Percentiles rank a stretch among this genome's conserved stretches.
Conservation (phyloP, 2,329 filamentous ascomycete genomes). For the Aspergillus tamarii region DNA sequence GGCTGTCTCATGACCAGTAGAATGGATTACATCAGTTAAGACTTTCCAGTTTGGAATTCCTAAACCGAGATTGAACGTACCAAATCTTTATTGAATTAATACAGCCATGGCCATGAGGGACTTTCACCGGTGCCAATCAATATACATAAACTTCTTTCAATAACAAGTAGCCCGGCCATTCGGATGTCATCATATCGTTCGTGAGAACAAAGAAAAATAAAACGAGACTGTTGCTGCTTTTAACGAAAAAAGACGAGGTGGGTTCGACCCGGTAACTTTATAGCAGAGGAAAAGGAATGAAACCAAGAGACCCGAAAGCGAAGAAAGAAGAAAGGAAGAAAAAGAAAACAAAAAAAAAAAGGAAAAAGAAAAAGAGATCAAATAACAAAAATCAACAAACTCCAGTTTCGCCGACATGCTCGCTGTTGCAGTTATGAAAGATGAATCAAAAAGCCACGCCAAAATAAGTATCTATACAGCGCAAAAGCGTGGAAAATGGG, state of each 20-base stretch:
- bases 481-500: constrained; percentile 28
- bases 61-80: constrained; percentile 14
- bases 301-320: constrained; percentile 21
- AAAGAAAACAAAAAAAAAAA: constrained; percentile 11
- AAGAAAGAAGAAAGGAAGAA: constrained; percentile 13
- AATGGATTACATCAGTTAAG: neutral
- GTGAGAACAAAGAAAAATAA: constrained; percentile 1
- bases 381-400: constrained; percentile 16
- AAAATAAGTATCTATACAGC: constrained; percentile 27
- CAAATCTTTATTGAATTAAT: constrained; percentile 31
- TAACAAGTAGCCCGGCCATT: constrained; percentile 17
- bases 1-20: neutral
- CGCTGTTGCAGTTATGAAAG: constrained; percentile 12
- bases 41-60: neutral
- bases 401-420: constrained; percentile 27
- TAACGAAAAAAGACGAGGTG: constrained; percentile 10
- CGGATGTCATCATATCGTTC: constrained; percentile 16
- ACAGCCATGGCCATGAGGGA: constrained; percentile 29
- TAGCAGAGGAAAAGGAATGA: constrained; percentile 18
- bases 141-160: constrained; percentile 31
- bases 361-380: constrained; percentile 14
- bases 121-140: constrained; percentile 26
- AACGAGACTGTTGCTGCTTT: neutral
- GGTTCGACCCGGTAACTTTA: constrained; percentile 10
- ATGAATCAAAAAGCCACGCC: constrained; percentile 17